Base-by-base conservation (phyloP, 805 yeast species). In the Wickerhamomyces bovis region DNA sequence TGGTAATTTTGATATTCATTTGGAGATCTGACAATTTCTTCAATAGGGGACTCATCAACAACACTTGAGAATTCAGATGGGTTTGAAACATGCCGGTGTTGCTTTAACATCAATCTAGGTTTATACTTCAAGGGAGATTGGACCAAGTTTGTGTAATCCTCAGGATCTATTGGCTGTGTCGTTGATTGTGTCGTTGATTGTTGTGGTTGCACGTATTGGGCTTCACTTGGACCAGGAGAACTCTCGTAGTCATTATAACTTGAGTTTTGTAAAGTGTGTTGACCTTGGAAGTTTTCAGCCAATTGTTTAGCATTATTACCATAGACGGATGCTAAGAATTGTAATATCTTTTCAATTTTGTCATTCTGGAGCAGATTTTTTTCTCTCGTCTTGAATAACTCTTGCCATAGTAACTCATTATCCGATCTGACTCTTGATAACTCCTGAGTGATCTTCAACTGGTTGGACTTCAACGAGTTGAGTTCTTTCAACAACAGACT, bases 321-420 rank as follows among this genome's bases (percentile, higher is more conserved):
- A 43, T 59, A 59, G 28, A 92, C 76, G 6, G 90, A 78, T 2
- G 97, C 95, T 57, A 94, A 71, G 54, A 94, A 92, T 55, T 94
- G 78, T 57, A 94, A 67, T 43, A 94, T 92, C 53, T 87, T 85
- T 53, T 89, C 95, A 46, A 94, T 72, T 20, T 96, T 88, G 52
- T 86, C 92, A 38, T 92, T 81, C 62, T 94, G 98, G 30, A 82
- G 75, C 56, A 84, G 80, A 64, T 90, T 87, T 53, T 90, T 78
- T 62, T 92, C 97, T 45, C 97, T 74, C 6, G 92, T 83, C 48
- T 81, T 68, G 61, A 76, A 82, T 58, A 89, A 84, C 61, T 94
- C 98, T 50, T 84, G 83, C 99, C 99, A 94, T 40, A 94, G 67
- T 57, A 88, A 65, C 62, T 88, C 92, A 67, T 92, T 94, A 61